Evolutionary conservation across 2,329 filamentous ascomycete species (phyloP).

Genomic region (Tricladium varicosporioides): DNA sequence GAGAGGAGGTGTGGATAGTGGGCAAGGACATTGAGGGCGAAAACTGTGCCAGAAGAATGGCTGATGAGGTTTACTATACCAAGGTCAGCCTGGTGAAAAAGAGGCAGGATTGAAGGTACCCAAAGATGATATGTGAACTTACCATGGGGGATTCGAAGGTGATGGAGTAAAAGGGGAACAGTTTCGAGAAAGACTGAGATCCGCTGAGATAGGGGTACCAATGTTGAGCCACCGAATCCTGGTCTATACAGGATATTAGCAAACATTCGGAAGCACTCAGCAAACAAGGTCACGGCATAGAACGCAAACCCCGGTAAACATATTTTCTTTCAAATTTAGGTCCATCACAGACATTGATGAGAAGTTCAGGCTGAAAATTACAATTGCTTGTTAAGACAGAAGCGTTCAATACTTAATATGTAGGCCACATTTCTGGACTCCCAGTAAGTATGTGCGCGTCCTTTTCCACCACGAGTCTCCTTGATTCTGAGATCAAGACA

Average conservation of each 20-base stretch:
- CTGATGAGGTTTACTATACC: slow-evolving; percentile 34
- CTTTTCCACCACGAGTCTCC: no score
- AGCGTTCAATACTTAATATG: no score
- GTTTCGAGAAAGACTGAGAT: slow-evolving; percentile 41
- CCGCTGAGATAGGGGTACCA: slow-evolving; percentile 36
- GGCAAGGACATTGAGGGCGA: slow-evolving; percentile 41
- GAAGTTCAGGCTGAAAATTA: no score
- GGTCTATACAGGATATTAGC: slow-evolving; percentile 33
- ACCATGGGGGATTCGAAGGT: slow-evolving; percentile 33
- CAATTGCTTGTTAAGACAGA: no score
- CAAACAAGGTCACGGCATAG: no score
- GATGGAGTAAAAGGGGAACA: slow-evolving; percentile 38
- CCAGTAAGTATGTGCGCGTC: no score
- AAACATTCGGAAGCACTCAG: no score
- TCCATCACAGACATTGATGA: no score
- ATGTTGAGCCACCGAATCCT: slow-evolving; percentile 43
- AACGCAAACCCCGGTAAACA: no score
- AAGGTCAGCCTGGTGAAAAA: slow-evolving; percentile 25
- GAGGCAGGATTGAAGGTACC: not conserved
- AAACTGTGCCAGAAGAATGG: slow-evolving; percentile 43
- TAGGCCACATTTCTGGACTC: no score
- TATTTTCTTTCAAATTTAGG: no score
- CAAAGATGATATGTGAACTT: not conserved
- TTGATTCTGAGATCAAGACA: no score
- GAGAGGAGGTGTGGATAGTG: slow-evolving; percentile 35